Evolutionary conservation across 2,329 filamentous ascomycete genomes (phyloP), one percentile per base, ranked within the genome.

Genomic region (Aspergillus ustus): DNA sequence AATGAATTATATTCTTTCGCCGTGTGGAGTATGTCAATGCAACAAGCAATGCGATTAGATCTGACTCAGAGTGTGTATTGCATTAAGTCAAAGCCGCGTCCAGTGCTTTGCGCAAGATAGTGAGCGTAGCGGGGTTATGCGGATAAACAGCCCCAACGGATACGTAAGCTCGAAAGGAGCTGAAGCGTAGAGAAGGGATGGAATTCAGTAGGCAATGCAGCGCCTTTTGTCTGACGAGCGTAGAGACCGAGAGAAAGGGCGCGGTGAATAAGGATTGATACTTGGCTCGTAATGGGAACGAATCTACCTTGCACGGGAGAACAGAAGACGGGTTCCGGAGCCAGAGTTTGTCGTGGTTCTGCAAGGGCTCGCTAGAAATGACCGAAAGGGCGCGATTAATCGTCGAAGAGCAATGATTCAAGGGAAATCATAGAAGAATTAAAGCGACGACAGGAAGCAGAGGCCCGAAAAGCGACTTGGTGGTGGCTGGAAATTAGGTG

Each of bases 1-100:
- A 93, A 94, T 93, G 86, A 84, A 93, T 93, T 93, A 91, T 65
- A 62, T 63, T 65, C 66, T 65, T 69, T 63, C 62, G 63, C 67
- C 68, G 68, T 54, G 17, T 54, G 17, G 49, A 46, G 25, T 60
- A 68, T 62, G 66, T 65, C 61, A 53, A 43, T 31, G 59, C 25
- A 34, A 51, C 40, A 25, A 50, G 40, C 19, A 29, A 61, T 49
- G 37, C 31, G 40, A 51, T 57, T n/a, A 50, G 52, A 59, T 22
- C 22, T 50, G 29, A 19, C 20, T 53, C 22, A 50, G 20, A 6
- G 8, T 54, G 50, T 19, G 49, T 54, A 50, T 50, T 29, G 46
- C 57, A 65, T 52, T 44, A 46, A 48, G 59, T 25, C 45, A 31
- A 59, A 43, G 53, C 48, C 46, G 45, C 37, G 57, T 62, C 62